Evolutionary conservation across 768 basidiomycete genomes (phyloP).

Genomic region (Phallus indusiatus): DNA sequence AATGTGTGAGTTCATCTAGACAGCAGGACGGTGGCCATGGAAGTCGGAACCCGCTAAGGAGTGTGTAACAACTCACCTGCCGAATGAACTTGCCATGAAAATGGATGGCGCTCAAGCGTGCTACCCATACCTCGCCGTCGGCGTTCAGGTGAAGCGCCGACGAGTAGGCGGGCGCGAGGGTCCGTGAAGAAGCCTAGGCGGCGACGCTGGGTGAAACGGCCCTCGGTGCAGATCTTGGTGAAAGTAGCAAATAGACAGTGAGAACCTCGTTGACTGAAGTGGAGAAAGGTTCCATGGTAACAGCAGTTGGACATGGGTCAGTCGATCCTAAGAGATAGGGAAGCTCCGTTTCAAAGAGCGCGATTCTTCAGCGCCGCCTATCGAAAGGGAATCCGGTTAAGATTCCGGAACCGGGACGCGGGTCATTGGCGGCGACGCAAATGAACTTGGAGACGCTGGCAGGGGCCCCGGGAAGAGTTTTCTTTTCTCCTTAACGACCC

Average conservation of each 20-base stretch:
- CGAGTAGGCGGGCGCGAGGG: slow-evolving; percentile 69
- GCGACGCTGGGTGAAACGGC: slow-evolving; percentile 66
- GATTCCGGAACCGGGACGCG: too few species aligned
- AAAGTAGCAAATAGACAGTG: slow-evolving; percentile 86
- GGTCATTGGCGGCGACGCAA: too few species aligned
- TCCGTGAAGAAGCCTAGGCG: slow-evolving; percentile 72
- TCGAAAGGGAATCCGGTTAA: too few species aligned
- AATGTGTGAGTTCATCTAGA: slow-evolving; percentile 19
- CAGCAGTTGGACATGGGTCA: too few species aligned
- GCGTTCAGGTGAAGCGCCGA: slow-evolving; percentile 45
- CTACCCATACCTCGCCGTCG: slow-evolving; percentile 78
- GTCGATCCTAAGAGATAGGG: too few species aligned
- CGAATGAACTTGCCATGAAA: slow-evolving; percentile 87
- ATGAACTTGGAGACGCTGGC: too few species aligned
- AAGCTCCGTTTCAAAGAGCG: too few species aligned
- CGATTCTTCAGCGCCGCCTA: too few species aligned
- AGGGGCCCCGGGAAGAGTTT: too few species aligned
- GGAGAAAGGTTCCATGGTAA: too few species aligned
- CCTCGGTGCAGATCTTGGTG: slow-evolving; percentile 84
- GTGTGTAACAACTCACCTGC: slow-evolving; percentile 87
- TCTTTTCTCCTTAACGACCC: too few species aligned
- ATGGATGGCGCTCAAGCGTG: slow-evolving; percentile 85
- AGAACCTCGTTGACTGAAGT: too few species aligned
- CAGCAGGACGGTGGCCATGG: slow-evolving; percentile 81
- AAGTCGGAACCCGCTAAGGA: slow-evolving; percentile 81